A percentile compares a stretch with the other conserved stretches of the same genome.
Conservation (phyloP, 805 yeast species). For the Kodamaea fukazawae region DNA sequence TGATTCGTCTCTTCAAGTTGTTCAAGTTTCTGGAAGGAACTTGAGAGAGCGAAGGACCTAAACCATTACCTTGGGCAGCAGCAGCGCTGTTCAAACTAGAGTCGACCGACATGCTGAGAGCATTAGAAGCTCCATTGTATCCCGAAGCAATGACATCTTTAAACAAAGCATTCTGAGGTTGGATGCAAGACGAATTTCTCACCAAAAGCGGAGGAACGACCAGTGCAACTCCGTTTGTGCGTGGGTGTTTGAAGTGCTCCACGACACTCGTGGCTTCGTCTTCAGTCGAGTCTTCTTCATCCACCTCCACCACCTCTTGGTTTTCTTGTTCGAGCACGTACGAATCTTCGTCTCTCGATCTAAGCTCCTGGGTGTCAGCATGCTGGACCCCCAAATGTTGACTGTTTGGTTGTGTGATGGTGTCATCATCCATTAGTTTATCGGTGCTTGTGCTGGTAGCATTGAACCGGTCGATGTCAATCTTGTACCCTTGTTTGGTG, state of each 20-base stretch:
- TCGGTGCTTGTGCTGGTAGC: constrained; percentile 31
- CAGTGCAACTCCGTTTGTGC: constrained; percentile 13
- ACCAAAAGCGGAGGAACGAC: constrained; percentile 24
- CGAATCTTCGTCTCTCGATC: constrained; percentile 9
- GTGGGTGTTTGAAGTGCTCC: constrained; percentile 9
- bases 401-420: constrained; percentile 15
- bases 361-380: constrained; percentile 5
- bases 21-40: constrained; percentile 53
- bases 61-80: constrained; percentile 48
- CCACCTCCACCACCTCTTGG: constrained; percentile 7
- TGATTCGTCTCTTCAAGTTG: constrained; percentile 46
- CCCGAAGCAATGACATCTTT: constrained; percentile 46
- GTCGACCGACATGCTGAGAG: constrained; percentile 40
- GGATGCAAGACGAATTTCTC: constrained; percentile 40
- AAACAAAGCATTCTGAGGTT: constrained; percentile 39
- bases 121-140: constrained; percentile 44
- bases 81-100: constrained; percentile 36
- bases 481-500: constrained; percentile 20
- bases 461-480: constrained; percentile 15
- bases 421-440: constrained; percentile 17
- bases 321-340: constrained; percentile 14
- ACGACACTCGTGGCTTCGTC: constrained; percentile 16
- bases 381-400: constrained; percentile 1
- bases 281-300: constrained; percentile 11
- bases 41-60: constrained; percentile 58